A percentile compares a stretch with the other conserved stretches of the same genome.
phyloP scores from a whole-genome alignment of 1,139 yeast genomes.

The Petasospora fabianii region DNA sequence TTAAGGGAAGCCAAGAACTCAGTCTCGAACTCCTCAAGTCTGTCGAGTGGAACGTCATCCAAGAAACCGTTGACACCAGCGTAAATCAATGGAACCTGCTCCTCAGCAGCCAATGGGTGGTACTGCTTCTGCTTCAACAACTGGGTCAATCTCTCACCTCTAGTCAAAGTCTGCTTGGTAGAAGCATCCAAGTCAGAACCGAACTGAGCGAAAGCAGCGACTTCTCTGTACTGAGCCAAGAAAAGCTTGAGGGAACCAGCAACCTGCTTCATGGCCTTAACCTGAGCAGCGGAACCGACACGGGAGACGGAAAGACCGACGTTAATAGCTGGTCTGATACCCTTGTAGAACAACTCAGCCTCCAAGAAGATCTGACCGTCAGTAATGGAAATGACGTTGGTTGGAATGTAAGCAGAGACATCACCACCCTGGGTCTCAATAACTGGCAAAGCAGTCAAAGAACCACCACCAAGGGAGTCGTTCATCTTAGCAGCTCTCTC shows the following conservation, averaged over 20 bases:
- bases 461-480: constrained; percentile 85
- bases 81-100: constrained; percentile 96
- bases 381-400: constrained; percentile 94
- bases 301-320: constrained; percentile 99
- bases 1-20: constrained; percentile 89
- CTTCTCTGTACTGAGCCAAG: constrained; percentile 99
- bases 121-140: constrained; percentile 97
- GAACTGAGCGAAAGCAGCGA: constrained; percentile 99
- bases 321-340: constrained; percentile 99
- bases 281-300: constrained; percentile 99
- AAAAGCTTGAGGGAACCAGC: constrained; percentile 99
- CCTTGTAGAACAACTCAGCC: constrained; percentile 99
- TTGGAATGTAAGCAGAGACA: constrained; percentile 97
- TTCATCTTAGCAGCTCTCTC: constrained; percentile 99
- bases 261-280: constrained; percentile 99
- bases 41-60: constrained; percentile 80
- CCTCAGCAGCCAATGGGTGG: constrained; percentile 96
- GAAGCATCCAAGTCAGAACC: constrained; percentile 99
- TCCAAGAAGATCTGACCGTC: constrained; percentile 98
- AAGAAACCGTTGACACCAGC: constrained; percentile 99
- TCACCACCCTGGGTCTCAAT: constrained; percentile 99
- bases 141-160: constrained; percentile 99
- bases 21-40: constrained; percentile 88
- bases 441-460: constrained; percentile 93
- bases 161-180: constrained; percentile 96